Conservation (phyloP, 179 eudicot genomes). For the Amaranthus tricolor region DNA sequence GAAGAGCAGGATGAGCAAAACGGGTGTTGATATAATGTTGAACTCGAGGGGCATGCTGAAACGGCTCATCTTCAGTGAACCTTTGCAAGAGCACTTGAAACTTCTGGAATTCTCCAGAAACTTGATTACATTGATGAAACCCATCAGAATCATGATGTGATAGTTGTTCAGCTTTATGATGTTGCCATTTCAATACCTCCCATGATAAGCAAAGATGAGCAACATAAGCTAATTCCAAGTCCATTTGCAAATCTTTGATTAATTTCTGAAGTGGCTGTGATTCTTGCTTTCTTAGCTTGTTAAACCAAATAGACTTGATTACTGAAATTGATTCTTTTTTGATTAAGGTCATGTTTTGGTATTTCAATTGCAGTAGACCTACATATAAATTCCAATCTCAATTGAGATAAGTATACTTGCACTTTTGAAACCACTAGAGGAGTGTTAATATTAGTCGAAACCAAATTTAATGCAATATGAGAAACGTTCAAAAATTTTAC, state of each 20-base stretch:
- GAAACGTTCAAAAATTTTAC: too few species aligned
- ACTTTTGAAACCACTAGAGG: too few species aligned
- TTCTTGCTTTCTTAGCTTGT: conserved; percentile 51
- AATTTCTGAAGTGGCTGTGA: conserved; percentile 58
- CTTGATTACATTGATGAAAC: conserved; percentile 49
- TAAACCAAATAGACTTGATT: conserved; percentile 47
- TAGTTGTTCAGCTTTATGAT: conserved; percentile 54
- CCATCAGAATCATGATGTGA: conserved; percentile 43
- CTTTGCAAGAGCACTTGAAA: conserved; percentile 77
- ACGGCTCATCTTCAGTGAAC: conserved; percentile 77
- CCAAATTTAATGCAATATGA: too few species aligned
- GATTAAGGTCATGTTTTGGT: conserved; percentile 38
- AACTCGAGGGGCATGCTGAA: conserved; percentile 68
- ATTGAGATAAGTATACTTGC: too few species aligned
- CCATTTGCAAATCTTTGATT: conserved; percentile 47
- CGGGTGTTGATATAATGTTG: conserved; percentile 60
- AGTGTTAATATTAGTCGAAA: too few species aligned
- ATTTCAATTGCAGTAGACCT: conserved; percentile 75
- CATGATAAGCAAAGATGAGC: conserved; percentile 83
- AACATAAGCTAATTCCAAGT: conserved; percentile 66
- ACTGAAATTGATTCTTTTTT: conserved; percentile 45
- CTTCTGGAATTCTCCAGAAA: conserved; percentile 75
- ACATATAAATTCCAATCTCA: background rate
- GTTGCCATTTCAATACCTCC: conserved; percentile 84
- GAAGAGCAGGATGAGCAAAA: conserved; percentile 41